Conservation (phyloP, 129 eudicot genomes). For the Logfia minima region DNA sequence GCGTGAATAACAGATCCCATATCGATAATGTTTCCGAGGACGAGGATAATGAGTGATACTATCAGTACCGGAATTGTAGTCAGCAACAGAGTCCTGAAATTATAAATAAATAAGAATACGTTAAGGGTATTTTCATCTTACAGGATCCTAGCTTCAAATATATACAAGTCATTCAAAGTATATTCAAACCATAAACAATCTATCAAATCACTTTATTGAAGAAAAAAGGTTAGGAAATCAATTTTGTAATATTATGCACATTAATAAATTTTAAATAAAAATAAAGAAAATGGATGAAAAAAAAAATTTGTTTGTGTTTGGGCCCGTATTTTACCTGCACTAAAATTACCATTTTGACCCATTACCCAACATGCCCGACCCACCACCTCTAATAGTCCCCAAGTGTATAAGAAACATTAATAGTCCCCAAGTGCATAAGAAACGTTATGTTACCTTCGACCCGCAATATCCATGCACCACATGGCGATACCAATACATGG, state of each 20-base stretch:
- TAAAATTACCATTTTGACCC: not conserved
- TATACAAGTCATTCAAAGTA: not conserved
- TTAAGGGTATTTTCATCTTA: not conserved
- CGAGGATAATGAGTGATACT: conserved; percentile 55
- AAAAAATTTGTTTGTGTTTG: not conserved
- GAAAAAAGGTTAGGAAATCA: not conserved
- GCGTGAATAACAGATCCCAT: conserved; percentile 59
- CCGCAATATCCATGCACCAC: conserved; percentile 72
- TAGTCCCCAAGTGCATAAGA: not conserved
- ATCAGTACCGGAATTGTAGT: conserved; percentile 62
- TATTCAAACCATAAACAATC: not conserved
- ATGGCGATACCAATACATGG: conserved; percentile 68
- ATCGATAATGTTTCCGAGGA: conserved; percentile 40
- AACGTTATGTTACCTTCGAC: conserved; percentile 54
- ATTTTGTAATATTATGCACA: not conserved
- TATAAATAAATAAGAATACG: not conserved
- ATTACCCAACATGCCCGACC: not conserved
- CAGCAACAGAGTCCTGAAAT: conserved; percentile 59
- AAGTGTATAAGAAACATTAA: not conserved
- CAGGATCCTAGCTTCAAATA: not conserved
- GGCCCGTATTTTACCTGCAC: not conserved
- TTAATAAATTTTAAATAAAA: too few species aligned
- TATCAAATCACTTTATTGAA: not conserved
- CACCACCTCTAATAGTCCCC: not conserved
- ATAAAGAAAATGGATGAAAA: not conserved